phyloP scores from a whole-genome alignment of 208 protist species.

The Trypanosoma melophagium region DNA sequence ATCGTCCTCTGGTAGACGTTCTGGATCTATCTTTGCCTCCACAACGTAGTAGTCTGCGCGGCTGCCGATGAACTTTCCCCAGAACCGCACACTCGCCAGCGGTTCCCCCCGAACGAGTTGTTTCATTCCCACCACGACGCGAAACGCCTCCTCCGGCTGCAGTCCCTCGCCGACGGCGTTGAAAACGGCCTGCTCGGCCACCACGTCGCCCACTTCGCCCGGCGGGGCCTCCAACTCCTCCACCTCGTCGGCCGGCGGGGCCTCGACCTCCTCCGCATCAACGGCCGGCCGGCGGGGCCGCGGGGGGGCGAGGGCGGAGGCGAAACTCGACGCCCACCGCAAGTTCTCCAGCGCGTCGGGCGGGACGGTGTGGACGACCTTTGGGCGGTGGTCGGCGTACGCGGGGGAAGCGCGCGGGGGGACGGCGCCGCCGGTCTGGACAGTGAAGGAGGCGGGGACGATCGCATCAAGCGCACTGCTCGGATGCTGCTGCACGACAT shows the following conservation, averaged over 20 bases:
- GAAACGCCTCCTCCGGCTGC: constrained; percentile 70
- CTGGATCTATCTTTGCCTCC: constrained; percentile 77
- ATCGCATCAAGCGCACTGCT: constrained; percentile 66
- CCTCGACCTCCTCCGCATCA: constrained; percentile 68
- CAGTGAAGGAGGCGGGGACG: constrained; percentile 59
- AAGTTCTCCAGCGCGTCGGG: constrained; percentile 59
- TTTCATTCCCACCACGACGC: constrained; percentile 87
- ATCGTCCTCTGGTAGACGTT: constrained; percentile 62
- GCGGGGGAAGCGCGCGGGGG: constrained; percentile 52
- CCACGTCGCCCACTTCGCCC: constrained; percentile 75
- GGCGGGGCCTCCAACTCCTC: constrained; percentile 55
- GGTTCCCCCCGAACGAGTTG: constrained; percentile 79
- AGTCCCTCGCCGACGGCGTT: constrained; percentile 84
- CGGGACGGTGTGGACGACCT: constrained; percentile 57
- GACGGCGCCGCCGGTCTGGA: constrained; percentile 69
- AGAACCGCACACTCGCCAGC: constrained; percentile 82
- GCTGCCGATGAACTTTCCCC: constrained; percentile 85
- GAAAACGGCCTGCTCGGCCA: constrained; percentile 81
- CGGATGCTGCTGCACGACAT: constrained; percentile 75
- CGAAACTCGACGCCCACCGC: constrained; percentile 78
- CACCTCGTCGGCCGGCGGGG: constrained; percentile 45
- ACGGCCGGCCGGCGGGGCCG: constrained; percentile 48
- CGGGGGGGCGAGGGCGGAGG: constrained; percentile 65
- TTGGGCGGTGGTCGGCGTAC: constrained; percentile 67
- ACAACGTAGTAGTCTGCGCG: constrained; percentile 88